A percentile compares a stretch with the other conserved stretches of the same genome.
phyloP scores from a whole-genome alignment of 169 alveolate species.

The Perkinsus marinus region DNA sequence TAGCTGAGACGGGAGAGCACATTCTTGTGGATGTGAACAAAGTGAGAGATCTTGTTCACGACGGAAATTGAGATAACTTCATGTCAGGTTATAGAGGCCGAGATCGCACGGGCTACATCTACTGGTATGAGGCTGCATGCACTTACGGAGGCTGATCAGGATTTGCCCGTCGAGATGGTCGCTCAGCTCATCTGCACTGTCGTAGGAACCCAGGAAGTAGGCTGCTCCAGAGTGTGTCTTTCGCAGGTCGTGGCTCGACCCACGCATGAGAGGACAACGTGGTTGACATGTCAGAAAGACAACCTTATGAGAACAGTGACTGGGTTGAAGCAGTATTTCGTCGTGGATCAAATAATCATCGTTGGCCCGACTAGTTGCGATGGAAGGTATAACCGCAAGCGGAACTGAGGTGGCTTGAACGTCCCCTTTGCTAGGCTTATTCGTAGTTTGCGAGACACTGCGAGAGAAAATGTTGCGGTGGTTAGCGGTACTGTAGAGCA shows the following conservation, averaged over 20 bases:
- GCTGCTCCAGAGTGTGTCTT: neutral
- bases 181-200: neutral
- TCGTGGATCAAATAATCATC: neutral
- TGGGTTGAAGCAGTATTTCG: neutral
- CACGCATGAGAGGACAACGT: neutral
- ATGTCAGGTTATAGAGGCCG: neutral
- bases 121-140: neutral
- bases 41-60: neutral
- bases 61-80: neutral
- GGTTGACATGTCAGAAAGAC: neutral
- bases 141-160: neutral
- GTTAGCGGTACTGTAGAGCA: neutral
- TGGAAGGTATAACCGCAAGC: neutral
- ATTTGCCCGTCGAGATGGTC: neutral
- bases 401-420: neutral
- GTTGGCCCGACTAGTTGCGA: neutral
- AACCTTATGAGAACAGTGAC: neutral
- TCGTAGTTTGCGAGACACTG: neutral
- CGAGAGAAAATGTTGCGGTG: neutral
- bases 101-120: neutral
- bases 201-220: neutral
- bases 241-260: neutral
- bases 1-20: neutral
- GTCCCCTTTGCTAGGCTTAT: neutral
- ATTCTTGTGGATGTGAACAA: neutral